A percentile compares a stretch with the other conserved stretches of the same genome.
Conservation (phyloP, 768 basidiomycete genomes). For the Leucosporidium scottii region DNA sequence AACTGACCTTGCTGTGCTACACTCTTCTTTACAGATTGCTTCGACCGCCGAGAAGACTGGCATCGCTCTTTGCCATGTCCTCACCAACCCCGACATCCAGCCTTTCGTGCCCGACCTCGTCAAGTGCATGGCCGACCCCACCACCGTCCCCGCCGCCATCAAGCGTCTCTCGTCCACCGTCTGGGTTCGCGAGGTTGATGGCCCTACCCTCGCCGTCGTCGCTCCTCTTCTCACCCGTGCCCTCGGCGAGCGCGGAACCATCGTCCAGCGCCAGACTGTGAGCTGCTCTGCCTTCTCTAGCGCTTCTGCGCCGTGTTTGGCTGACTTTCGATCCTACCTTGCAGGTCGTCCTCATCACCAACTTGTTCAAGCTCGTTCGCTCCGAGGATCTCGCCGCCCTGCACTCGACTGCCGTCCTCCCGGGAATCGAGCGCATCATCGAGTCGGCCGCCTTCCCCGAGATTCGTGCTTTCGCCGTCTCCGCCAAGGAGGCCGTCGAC, state of each 20-base stretch:
- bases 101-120: constrained; percentile 84
- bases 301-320: background rate
- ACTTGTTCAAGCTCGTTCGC: constrained; percentile 94
- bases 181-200: constrained; percentile 93
- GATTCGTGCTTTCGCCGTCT: constrained; percentile 85
- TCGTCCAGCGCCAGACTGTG: constrained; percentile 81
- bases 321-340: background rate
- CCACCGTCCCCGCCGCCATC: constrained; percentile 76
- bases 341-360: constrained; percentile 75
- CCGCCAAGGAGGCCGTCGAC: constrained; percentile 66
- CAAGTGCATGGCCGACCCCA: constrained; percentile 87
- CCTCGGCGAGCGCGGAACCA: constrained; percentile 90
- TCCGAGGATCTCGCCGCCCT: constrained; percentile 79
- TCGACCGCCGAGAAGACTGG: constrained; percentile 81
- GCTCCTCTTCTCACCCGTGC: constrained; percentile 85
- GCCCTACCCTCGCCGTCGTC: constrained; percentile 91
- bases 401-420: constrained; percentile 77
- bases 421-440: constrained; percentile 84
- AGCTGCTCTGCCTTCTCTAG: background rate
- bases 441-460: constrained; percentile 92
- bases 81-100: constrained; percentile 85
- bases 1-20: background rate
- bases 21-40: constrained; percentile 56
- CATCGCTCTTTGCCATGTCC: constrained; percentile 75
- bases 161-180: constrained; percentile 91